Evolutionary conservation across 768 basidiomycete species (phyloP).

Genomic region (Boletus edulis): DNA sequence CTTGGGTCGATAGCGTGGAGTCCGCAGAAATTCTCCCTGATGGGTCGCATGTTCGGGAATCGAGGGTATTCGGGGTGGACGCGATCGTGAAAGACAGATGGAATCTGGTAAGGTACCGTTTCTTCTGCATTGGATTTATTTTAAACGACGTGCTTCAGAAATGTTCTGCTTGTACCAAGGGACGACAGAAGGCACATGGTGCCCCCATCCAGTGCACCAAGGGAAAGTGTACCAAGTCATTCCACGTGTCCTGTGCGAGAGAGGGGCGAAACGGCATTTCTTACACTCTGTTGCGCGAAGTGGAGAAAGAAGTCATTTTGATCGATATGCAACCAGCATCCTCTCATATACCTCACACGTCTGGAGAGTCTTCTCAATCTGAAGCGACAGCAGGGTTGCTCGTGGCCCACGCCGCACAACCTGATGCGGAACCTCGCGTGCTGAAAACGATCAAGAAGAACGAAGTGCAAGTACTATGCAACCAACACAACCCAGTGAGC

Average conservation of each 20-base stretch:
- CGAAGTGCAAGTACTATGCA: constrained; percentile 75
- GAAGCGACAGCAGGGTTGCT: not conserved
- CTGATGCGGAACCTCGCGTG: constrained; percentile 29
- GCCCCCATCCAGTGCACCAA: constrained; percentile 91
- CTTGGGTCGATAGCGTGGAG: constrained; percentile 80
- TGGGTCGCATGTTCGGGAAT: constrained; percentile 39
- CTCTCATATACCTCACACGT: not conserved
- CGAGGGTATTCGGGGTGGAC: constrained; percentile 79
- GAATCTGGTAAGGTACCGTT: constrained; percentile 66
- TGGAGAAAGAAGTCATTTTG: constrained; percentile 80
- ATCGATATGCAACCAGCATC: constrained; percentile 38
- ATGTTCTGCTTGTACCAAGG: constrained; percentile 83
- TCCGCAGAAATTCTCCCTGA: constrained; percentile 26
- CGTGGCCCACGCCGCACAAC: not conserved
- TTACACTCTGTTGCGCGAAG: constrained; percentile 61
- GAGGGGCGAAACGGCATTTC: constrained; percentile 50
- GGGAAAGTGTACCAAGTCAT: constrained; percentile 91
- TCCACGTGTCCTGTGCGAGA: constrained; percentile 88
- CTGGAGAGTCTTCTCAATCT: constrained; percentile 1
- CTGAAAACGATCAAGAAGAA: constrained; percentile 72
- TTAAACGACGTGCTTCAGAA: constrained; percentile 52
- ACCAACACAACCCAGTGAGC: constrained; percentile 89
- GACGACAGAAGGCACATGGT: constrained; percentile 62
- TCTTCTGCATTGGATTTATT: not conserved
- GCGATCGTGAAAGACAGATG: constrained; percentile 89